Evolutionary conservation across 345 rosid species (phyloP), one percentile per base, ranked within the genome.

Genomic region (Schrenkiella parvula): DNA sequence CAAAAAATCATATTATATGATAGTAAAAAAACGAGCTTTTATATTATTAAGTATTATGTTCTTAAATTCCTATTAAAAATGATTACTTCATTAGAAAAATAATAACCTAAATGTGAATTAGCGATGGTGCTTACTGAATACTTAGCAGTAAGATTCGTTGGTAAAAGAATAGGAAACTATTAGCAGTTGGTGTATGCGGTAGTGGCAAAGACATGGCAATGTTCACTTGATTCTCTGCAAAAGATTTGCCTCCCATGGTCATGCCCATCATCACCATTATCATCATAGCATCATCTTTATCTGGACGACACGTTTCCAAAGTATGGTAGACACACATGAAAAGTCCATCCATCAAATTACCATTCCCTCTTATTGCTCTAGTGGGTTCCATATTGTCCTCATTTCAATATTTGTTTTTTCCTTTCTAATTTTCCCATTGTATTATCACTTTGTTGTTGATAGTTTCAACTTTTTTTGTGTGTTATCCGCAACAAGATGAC

Each of bases 221-320:
- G 69, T 44, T 75, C 68, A 75, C 53, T 68, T 68, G 79, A 60
- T 75, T 68, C 64, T 75, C 42, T 75, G 56, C 74, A 42, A 61
- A 34, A 75, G 74, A 75, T 75, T 53, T 75, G 70, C 70, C 37
- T 68, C 42, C 51, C 70, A 43, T 75, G 70, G 70, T 25, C 64
- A 43, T 75, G 57, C 74, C 57, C 74, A 68, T 75, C 63, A 66
- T 67, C 73, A 29, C 35, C 63, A 15, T 38, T 44, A 73, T 38
- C 51, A 55, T 39, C 52, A 71, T 70, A 23, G 25, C 26, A n/a
- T 68, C 79, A 68, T 51, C 57, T 66, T 29, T 35, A 46, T 66
- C 22, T 38, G 54, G 23, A 41, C 48, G 68, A 74, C 78, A 74
- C 68, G 68, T 67, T 28, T 74, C 47, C 13, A 66, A 23, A 67